Conservation (phyloP, 371 early-diverging fungal species). For the Actinomucor elegans region DNA sequence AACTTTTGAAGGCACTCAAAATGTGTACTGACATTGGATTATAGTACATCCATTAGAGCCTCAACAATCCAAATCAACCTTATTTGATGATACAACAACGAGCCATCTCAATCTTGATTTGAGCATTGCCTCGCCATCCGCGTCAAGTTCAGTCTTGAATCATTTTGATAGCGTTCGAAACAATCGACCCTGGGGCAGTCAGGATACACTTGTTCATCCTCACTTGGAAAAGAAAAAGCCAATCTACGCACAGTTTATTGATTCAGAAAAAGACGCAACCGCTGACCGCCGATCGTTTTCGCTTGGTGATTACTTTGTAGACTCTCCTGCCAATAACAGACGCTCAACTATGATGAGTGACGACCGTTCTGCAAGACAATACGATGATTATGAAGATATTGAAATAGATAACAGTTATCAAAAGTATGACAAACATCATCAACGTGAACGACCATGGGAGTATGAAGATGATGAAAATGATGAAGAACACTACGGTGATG, state of each 20-base stretch:
- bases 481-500: slow-evolving; percentile 1
- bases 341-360: slow-evolving; percentile 11
- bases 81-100: slow-evolving; percentile 13
- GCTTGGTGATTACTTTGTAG: slow-evolving; percentile 4
- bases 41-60: slow-evolving; percentile 10
- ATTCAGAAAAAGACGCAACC: slow-evolving; percentile 15
- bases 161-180: neutral
- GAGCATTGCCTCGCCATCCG: slow-evolving; percentile 6
- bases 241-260: slow-evolving; percentile 23
- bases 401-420: neutral
- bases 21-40: neutral
- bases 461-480: slow-evolving; percentile 1
- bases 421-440: slow-evolving; percentile 6
- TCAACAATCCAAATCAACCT: neutral
- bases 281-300: slow-evolving; percentile 3
- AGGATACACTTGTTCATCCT: slow-evolving; percentile 38
- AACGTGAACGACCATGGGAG: neutral
- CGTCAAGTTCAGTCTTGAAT: slow-evolving; percentile 11
- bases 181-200: slow-evolving; percentile 42
- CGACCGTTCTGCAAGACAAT: slow-evolving; percentile 11
- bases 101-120: slow-evolving; percentile 15
- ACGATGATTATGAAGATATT: slow-evolving; percentile 14
- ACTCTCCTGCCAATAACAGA: slow-evolving; percentile 7
- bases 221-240: slow-evolving; percentile 19
- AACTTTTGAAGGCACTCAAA: neutral